Evolutionary conservation across 441 rosid species (phyloP).

Genomic region (Arabidopsis lyrata): DNA sequence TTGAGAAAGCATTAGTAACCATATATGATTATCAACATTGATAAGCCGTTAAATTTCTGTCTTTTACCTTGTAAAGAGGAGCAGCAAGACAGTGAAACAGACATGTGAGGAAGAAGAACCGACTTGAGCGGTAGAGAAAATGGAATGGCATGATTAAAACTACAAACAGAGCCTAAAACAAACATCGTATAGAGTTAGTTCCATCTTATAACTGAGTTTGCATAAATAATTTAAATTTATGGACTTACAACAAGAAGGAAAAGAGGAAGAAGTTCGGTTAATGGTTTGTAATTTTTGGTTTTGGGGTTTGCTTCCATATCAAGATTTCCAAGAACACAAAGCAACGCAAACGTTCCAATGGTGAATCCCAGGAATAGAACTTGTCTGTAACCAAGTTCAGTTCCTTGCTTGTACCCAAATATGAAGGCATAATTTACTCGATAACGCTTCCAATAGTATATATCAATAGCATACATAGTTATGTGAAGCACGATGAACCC

Average conservation of each 20-base stretch:
- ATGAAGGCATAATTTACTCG: slow-evolving; percentile 50
- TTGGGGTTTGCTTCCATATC: slow-evolving; percentile 47
- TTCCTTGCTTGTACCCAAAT: slow-evolving; percentile 51
- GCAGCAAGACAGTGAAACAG: slow-evolving; percentile 48
- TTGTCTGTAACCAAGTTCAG: slow-evolving; percentile 46
- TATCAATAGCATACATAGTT: slow-evolving; percentile 47
- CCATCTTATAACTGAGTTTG: not conserved
- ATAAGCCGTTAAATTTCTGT: slow-evolving; percentile 21
- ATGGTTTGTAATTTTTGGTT: slow-evolving; percentile 40
- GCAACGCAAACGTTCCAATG: slow-evolving; percentile 32
- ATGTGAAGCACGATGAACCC: slow-evolving; percentile 53
- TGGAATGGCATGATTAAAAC: slow-evolving; percentile 35
- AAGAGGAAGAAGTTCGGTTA: slow-evolving; percentile 56
- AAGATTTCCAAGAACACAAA: slow-evolving; percentile 42
- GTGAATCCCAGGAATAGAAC: slow-evolving; percentile 40
- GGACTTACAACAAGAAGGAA: slow-evolving; percentile 41
- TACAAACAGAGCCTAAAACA: slow-evolving; percentile 52
- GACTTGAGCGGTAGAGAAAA: slow-evolving; percentile 37
- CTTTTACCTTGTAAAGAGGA: slow-evolving; percentile 66
- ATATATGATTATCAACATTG: not conserved
- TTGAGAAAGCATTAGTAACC: slow-evolving; percentile 10
- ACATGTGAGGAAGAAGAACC: slow-evolving; percentile 42
- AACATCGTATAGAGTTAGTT: slow-evolving; percentile 19
- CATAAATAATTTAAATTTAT: not conserved
- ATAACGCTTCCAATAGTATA: slow-evolving; percentile 54